A percentile compares a stretch with the other conserved stretches of the same genome.
These are phyloP conservation scores for Backusella circina DNA, from an alignment of 192 early-diverging fungal genomes.

Conservation along the genomic window DNA sequence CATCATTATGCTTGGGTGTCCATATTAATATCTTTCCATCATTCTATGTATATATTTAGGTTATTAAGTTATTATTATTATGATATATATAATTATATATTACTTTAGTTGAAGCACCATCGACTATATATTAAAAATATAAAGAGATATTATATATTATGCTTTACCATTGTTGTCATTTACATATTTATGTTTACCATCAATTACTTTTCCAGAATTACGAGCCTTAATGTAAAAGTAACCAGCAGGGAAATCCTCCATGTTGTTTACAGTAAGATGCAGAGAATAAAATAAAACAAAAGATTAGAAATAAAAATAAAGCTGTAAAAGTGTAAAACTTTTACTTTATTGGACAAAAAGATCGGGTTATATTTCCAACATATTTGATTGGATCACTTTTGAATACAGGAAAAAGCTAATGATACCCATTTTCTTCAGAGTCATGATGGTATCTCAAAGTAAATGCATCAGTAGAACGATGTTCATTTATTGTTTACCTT, in stretches of 20 bases:
- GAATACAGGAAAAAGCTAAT: no score
- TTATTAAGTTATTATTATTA: background rate
- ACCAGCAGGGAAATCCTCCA: conserved; percentile 29
- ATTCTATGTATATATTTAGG: conserved; percentile 3
- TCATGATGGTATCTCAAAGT: no score
- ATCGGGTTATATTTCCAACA: no score
- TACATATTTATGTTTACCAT: conserved; percentile 5
- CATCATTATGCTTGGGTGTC: conserved; percentile 29
- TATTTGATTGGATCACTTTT: no score
- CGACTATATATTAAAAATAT: conserved; percentile 13
- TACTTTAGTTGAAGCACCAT: conserved; percentile 28
- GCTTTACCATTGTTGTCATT: background rate
- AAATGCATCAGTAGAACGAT: no score
- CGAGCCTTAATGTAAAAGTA: conserved; percentile 36
- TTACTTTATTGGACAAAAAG: no score
- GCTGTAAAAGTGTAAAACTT: no score
- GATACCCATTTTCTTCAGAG: no score
- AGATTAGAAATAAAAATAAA: background rate
- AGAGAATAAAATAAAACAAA: background rate
- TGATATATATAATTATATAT: background rate
- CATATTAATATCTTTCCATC: conserved; percentile 30
- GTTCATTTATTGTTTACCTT: no score
- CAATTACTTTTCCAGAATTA: conserved; percentile 24
- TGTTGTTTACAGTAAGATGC: background rate
- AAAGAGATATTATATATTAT: background rate